phyloP scores from a whole-genome alignment of 2,329 filamentous ascomycete genomes.

The Dryadomyces quercus-mongolicae region DNA sequence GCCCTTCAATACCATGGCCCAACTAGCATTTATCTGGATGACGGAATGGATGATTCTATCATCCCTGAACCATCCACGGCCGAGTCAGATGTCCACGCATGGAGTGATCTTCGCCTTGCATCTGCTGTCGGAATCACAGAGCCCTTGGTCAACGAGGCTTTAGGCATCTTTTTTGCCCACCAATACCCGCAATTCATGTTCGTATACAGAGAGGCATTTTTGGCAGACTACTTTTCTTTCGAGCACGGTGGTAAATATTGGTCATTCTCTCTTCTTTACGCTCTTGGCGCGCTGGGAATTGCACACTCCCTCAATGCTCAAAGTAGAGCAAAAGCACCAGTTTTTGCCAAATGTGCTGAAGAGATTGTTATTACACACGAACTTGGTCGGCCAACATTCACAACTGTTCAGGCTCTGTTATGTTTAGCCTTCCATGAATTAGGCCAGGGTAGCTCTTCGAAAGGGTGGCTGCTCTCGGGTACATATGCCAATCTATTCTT shows the following conservation, averaged over 20 bases:
- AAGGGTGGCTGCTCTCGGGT: not conserved
- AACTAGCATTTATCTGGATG: conserved; percentile 1
- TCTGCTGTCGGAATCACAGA: not conserved
- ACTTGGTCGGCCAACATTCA: not conserved
- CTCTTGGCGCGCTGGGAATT: not conserved
- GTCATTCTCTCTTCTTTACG: not conserved
- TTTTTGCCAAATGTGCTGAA: not conserved
- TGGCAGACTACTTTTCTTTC: not conserved
- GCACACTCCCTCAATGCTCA: not conserved
- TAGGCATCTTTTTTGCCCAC: not conserved
- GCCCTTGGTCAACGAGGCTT: not conserved
- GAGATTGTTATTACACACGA: not conserved
- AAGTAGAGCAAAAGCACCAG: not conserved
- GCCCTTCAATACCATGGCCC: not conserved
- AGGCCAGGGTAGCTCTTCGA: not conserved
- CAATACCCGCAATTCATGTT: conserved; percentile 2
- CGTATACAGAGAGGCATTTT: not conserved
- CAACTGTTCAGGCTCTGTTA: not conserved
- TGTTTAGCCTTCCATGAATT: conserved; percentile 1
- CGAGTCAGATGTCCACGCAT: not conserved
- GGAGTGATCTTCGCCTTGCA: not conserved
- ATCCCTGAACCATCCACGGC: not conserved
- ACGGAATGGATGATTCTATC: not conserved
- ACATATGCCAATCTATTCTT: not conserved
- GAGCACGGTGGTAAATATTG: not conserved